phyloP scores from a whole-genome alignment of 2,329 filamentous ascomycete genomes.

The Apiospora aurea region DNA sequence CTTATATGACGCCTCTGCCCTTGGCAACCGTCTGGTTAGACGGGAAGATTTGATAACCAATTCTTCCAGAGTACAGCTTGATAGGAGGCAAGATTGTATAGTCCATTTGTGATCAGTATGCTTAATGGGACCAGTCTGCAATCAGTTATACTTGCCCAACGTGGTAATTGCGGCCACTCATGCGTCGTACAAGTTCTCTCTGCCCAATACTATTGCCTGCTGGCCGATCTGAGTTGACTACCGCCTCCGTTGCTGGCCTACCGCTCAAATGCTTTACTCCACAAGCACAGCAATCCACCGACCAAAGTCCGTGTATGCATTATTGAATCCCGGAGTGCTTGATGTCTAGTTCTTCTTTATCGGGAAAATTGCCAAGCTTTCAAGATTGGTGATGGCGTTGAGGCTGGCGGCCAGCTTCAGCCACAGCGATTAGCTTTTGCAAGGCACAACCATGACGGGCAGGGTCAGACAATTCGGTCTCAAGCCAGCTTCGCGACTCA shows the following conservation, averaged over 20 bases:
- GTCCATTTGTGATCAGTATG: not conserved
- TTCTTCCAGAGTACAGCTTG: not conserved
- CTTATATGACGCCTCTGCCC: not conserved
- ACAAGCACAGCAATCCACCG: not conserved
- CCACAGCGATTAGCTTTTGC: slow-evolving; percentile 1
- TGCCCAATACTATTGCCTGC: not conserved
- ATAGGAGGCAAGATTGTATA: not conserved
- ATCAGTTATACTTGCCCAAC: not conserved
- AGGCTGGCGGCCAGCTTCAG: slow-evolving; percentile 1
- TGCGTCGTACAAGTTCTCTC: not conserved
- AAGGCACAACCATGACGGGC: slow-evolving; percentile 3
- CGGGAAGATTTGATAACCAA: not conserved
- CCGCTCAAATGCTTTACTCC: not conserved
- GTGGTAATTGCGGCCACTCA: not conserved
- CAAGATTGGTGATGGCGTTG: not conserved
- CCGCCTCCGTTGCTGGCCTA: not conserved
- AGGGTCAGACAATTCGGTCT: slow-evolving; percentile 2
- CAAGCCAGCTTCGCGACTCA: slow-evolving; percentile 14
- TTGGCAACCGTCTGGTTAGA: not conserved
- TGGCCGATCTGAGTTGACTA: not conserved
- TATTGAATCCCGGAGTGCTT: not conserved
- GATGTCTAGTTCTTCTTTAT: not conserved
- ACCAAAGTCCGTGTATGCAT: not conserved
- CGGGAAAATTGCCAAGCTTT: not conserved
- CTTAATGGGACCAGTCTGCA: not conserved